Evolutionary conservation across 805 yeast genomes (phyloP).

Genomic region (Komagataella mondaviorum): DNA sequence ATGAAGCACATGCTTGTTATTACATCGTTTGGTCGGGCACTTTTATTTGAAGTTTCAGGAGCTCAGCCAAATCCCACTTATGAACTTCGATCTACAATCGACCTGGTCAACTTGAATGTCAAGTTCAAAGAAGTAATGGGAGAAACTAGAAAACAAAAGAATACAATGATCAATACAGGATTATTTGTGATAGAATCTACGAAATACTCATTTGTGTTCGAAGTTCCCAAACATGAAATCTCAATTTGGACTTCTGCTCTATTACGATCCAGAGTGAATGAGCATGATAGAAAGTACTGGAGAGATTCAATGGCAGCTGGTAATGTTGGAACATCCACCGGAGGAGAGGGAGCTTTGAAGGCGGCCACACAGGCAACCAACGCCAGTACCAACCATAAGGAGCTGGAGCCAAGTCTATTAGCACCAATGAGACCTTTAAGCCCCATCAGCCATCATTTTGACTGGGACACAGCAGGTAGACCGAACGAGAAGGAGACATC

Average conservation of each 20-base stretch:
- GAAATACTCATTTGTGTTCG: slow-evolving; percentile 41
- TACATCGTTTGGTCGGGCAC: slow-evolving; percentile 50
- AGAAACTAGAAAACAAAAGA: slow-evolving; percentile 17
- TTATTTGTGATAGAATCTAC: slow-evolving; percentile 44
- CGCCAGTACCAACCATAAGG: slow-evolving; percentile 1
- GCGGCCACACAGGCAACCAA: slow-evolving; percentile 20
- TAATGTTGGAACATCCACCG: slow-evolving; percentile 16
- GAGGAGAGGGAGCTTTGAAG: slow-evolving; percentile 21
- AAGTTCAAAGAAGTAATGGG: slow-evolving; percentile 46
- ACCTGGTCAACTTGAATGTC: slow-evolving; percentile 35
- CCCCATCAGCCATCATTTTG: not conserved
- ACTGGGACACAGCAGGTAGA: not conserved
- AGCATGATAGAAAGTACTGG: slow-evolving; percentile 26
- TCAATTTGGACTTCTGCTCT: slow-evolving; percentile 45
- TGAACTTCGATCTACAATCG: slow-evolving; percentile 40
- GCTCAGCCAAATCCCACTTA: slow-evolving; percentile 22
- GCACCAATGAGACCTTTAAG: not conserved
- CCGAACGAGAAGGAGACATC: not conserved
- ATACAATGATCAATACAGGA: slow-evolving; percentile 24
- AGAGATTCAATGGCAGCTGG: slow-evolving; percentile 12
- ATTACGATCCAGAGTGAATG: slow-evolving; percentile 31
- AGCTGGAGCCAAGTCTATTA: not conserved
- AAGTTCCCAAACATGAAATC: slow-evolving; percentile 36
- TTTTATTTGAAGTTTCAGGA: slow-evolving; percentile 32
- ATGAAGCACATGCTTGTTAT: slow-evolving; percentile 38